phyloP scores from a whole-genome alignment of 2,329 filamentous ascomycete genomes.

The Fusarium miscanthi region DNA sequence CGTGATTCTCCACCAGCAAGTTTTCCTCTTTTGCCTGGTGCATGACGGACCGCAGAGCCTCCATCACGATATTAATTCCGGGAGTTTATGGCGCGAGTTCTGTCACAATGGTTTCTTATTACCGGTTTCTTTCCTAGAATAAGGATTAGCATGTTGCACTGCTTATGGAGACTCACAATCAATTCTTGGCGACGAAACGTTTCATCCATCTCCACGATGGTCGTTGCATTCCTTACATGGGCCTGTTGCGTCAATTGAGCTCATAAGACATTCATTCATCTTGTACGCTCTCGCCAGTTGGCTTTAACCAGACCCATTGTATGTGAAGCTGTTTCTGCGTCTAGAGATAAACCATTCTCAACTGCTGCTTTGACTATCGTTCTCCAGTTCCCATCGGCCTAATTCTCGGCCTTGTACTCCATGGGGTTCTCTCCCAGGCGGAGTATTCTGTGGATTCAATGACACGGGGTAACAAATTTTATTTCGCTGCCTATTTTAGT shows the following conservation, averaged over 20 bases:
- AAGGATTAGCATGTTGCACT: background rate
- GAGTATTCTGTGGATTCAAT: background rate
- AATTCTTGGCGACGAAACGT: background rate
- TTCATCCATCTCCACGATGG: background rate
- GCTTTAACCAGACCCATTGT: accelerated
- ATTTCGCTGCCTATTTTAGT: conserved; percentile 24
- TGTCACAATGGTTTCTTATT: background rate
- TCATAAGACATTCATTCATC: too few relatives aligned
- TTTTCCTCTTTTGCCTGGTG: background rate
- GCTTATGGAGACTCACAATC: background rate
- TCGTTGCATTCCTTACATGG: too few relatives aligned
- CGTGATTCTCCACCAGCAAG: background rate
- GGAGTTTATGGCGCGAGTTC: background rate
- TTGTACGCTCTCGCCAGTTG: accelerated
- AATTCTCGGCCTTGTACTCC: conserved; percentile 24
- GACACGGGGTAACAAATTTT: conserved; percentile 15
- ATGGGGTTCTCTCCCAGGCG: conserved; percentile 10
- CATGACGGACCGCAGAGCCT: conserved; percentile 18
- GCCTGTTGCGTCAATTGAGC: background rate
- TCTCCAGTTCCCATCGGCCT: background rate
- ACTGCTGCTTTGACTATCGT: accelerated
- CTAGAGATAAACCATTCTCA: accelerated
- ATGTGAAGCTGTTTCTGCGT: background rate
- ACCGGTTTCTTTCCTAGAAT: background rate
- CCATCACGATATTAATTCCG: conserved; percentile 10